Evolutionary conservation across 768 basidiomycete species (phyloP).

Genomic region (Hericium rajendrae): DNA sequence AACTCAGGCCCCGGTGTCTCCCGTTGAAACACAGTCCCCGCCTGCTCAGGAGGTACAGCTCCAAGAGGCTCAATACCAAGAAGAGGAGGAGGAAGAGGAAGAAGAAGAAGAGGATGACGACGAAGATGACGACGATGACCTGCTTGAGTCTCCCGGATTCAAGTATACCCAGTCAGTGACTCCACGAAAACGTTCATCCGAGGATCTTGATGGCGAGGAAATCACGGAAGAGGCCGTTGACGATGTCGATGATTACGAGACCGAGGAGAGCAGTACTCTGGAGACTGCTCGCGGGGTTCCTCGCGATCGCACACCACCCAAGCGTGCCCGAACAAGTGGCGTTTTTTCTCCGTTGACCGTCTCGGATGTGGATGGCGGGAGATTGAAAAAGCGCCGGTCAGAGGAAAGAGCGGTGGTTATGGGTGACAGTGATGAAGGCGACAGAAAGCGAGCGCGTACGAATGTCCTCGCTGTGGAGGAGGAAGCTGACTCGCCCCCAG

Average conservation of each 20-base stretch:
- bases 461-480: neutral
- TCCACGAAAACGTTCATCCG: constrained; percentile 4
- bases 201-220: constrained; percentile 19
- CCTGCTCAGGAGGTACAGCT: constrained; percentile 16
- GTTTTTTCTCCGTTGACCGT: constrained; percentile 13
- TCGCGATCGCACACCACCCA: constrained; percentile 29
- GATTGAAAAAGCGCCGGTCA: constrained; percentile 10
- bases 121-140: constrained; percentile 22
- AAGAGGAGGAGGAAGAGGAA: constrained; percentile 10
- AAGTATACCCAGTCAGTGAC: neutral
- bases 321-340: constrained; percentile 25
- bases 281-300: constrained; percentile 11
- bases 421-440: neutral
- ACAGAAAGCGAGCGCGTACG: neutral
- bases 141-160: neutral
- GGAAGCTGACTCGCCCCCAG: neutral
- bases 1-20: constrained; percentile 15
- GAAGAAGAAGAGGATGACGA: constrained; percentile 22
- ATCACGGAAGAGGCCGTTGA: constrained; percentile 21
- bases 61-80: constrained; percentile 14
- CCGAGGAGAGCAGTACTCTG: constrained; percentile 17
- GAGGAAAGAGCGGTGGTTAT: constrained; percentile 3
- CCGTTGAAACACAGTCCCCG: constrained; percentile 3
- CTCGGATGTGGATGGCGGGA: constrained; percentile 3
- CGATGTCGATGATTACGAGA: constrained; percentile 25